phyloP scores from a whole-genome alignment of 441 rosid genomes.

The Aquilaria agallochum region DNA sequence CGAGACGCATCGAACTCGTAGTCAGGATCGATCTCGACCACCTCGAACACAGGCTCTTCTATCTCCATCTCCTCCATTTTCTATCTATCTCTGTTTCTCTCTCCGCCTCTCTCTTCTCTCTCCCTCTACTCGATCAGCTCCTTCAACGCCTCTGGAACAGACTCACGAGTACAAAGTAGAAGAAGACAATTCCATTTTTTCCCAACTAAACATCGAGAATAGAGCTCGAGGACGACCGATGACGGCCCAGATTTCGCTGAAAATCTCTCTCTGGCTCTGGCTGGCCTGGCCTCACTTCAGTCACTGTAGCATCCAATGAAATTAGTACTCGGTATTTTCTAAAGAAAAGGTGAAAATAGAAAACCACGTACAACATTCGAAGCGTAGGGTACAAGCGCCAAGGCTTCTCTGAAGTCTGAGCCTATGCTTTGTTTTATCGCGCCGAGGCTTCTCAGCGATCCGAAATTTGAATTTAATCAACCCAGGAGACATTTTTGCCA shows the following conservation, averaged over 20 bases:
- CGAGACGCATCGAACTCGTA: constrained; percentile 87
- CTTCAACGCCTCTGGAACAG: constrained; percentile 9
- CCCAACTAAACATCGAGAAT: neutral
- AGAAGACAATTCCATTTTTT: constrained; percentile 9
- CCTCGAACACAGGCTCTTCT: constrained; percentile 65
- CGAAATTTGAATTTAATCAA: constrained; percentile 39
- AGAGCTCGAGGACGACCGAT: constrained; percentile 30
- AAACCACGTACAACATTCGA: constrained; percentile 26
- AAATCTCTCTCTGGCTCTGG: neutral
- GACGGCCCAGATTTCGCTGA: constrained; percentile 37
- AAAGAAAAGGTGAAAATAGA: constrained; percentile 14
- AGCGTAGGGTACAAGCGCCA: constrained; percentile 25
- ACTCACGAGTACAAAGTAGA: constrained; percentile 15
- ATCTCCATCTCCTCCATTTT: constrained; percentile 30
- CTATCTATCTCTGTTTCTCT: constrained; percentile 27
- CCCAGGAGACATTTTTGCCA: constrained; percentile 16
- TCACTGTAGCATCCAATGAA: constrained; percentile 22
- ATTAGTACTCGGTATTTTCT: constrained; percentile 7
- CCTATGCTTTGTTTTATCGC: constrained; percentile 9
- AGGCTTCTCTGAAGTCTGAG: constrained; percentile 5
- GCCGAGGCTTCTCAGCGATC: constrained; percentile 46
- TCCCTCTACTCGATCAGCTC: constrained; percentile 5
- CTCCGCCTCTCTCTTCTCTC: constrained; percentile 35
- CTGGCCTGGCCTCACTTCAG: neutral
- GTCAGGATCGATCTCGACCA: constrained; percentile 63